These are phyloP conservation scores for Euphorbia pulcherrima DNA, from an alignment of 345 rosid genomes.

Conservation along the genomic window DNA sequence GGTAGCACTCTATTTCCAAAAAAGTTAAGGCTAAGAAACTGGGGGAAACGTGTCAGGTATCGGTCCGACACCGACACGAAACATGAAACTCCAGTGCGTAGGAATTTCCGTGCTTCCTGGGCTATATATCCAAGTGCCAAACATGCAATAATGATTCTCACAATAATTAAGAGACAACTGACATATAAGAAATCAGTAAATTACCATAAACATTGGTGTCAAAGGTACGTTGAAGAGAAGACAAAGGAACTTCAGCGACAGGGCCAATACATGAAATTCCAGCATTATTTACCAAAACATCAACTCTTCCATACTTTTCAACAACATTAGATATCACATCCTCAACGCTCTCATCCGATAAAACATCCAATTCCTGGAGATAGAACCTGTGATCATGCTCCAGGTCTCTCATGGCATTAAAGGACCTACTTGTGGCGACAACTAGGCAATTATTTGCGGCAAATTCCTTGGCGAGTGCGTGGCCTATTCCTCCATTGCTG, in stretches of 20 bases:
- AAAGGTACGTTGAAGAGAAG: conserved; percentile 55
- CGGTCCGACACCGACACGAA: too few relatives aligned
- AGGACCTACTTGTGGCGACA: conserved; percentile 67
- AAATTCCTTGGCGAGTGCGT: conserved; percentile 76
- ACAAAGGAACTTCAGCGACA: conserved; percentile 65
- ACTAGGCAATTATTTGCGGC: conserved; percentile 56
- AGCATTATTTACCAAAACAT: conserved; percentile 81
- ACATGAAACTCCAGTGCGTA: too few relatives aligned
- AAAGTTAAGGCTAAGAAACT: too few relatives aligned
- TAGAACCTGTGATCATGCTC: conserved; percentile 57
- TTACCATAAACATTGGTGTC: conserved; percentile 76
- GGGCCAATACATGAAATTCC: conserved; percentile 85
- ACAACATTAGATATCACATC: conserved; percentile 43
- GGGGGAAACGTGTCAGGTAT: too few relatives aligned
- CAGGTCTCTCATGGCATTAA: conserved; percentile 59
- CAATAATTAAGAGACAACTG: too few relatives aligned
- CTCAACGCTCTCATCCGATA: conserved; percentile 56
- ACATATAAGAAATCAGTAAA: too few relatives aligned
- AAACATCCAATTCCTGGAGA: conserved; percentile 69
- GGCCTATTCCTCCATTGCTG: conserved; percentile 77
- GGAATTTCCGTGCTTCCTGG: too few relatives aligned
- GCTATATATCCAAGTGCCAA: too few relatives aligned
- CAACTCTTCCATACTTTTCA: conserved; percentile 59
- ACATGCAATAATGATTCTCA: too few relatives aligned
- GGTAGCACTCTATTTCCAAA: too few relatives aligned